Evolutionary conservation across 768 basidiomycete genomes (phyloP).

Genomic region (Lentinula guzmanii): DNA sequence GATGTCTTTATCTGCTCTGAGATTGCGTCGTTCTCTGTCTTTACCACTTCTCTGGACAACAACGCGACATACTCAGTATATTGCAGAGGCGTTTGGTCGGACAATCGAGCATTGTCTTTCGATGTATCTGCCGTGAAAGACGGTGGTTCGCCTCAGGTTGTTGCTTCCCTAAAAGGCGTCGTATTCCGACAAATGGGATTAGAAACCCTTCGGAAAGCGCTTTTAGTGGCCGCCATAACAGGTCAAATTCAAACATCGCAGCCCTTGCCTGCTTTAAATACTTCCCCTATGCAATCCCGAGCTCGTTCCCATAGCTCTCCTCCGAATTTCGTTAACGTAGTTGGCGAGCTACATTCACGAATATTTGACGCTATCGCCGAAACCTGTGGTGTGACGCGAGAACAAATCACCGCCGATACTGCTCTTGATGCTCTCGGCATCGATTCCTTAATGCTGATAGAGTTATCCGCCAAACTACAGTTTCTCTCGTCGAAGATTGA

Average conservation of each 20-base stretch:
- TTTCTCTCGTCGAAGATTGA: slow-evolving; percentile 24
- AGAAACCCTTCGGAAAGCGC: slow-evolving; percentile 38
- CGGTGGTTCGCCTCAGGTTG: slow-evolving; percentile 29
- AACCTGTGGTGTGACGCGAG: slow-evolving; percentile 31
- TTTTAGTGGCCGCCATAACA: slow-evolving; percentile 20
- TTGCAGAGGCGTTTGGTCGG: slow-evolving; percentile 38
- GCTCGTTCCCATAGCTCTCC: slow-evolving; percentile 2
- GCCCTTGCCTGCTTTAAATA: neutral
- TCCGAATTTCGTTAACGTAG: neutral
- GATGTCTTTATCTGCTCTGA: slow-evolving; percentile 62
- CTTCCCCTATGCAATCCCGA: neutral
- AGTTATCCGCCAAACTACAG: slow-evolving; percentile 37
- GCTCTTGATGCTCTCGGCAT: slow-evolving; percentile 53
- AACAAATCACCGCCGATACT: slow-evolving; percentile 25
- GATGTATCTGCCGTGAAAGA: slow-evolving; percentile 47
- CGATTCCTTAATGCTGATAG: slow-evolving; percentile 61
- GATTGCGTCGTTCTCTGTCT: slow-evolving; percentile 40
- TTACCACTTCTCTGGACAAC: slow-evolving; percentile 36
- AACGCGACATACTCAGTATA: slow-evolving; percentile 43
- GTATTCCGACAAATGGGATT: slow-evolving; percentile 54
- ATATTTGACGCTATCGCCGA: slow-evolving; percentile 33
- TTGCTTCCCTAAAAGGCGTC: slow-evolving; percentile 53
- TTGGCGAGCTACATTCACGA: slow-evolving; percentile 17
- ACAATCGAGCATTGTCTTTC: slow-evolving; percentile 37
- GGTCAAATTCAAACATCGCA: neutral